A percentile compares a stretch with the other conserved stretches of the same genome.
These are phyloP conservation scores for Oidiodendron maius DNA, from an alignment of 495 filamentous ascomycete genomes.

Conservation along the genomic window DNA sequence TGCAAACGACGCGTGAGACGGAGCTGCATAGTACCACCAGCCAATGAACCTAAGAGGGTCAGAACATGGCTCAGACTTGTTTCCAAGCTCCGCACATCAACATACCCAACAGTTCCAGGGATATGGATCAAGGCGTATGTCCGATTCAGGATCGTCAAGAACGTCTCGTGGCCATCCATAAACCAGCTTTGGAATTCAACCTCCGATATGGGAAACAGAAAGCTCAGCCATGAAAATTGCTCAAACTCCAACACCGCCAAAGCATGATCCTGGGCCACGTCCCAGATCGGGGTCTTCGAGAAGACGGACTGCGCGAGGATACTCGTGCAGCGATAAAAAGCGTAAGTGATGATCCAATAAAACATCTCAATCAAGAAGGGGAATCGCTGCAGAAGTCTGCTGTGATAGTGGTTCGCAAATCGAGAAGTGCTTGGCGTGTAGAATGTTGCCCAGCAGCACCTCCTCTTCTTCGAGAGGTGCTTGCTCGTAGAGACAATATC, in stretches of 20 bases:
- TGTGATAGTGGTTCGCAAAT: conserved; percentile 50
- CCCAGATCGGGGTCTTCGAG: conserved; percentile 58
- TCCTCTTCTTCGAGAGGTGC: conserved; percentile 38
- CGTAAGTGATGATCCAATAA: conserved; percentile 63
- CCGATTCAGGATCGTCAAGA: conserved; percentile 55
- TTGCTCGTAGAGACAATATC: conserved; percentile 26
- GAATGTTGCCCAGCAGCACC: conserved; percentile 39
- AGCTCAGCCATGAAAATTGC: conserved; percentile 44
- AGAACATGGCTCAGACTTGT: no score
- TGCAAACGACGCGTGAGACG: conserved; percentile 48
- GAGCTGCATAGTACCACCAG: conserved; percentile 61
- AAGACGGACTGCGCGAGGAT: conserved; percentile 49
- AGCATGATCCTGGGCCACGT: conserved; percentile 59
- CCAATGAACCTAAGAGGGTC: conserved; percentile 47
- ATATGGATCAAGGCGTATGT: conserved; percentile 62
- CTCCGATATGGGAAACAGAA: conserved; percentile 51
- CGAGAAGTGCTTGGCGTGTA: conserved; percentile 53
- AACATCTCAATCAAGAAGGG: conserved; percentile 68
- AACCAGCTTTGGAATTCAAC: conserved; percentile 54
- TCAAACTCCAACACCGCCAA: conserved; percentile 57
- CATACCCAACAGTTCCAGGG: conserved; percentile 59
- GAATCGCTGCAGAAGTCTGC: conserved; percentile 54
- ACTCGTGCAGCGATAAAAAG: conserved; percentile 44
- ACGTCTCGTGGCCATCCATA: conserved; percentile 44
- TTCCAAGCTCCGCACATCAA: no score